Evolutionary conservation across 2,329 filamentous ascomycete species (phyloP).

Genomic region (Pseudocercospora vitis): DNA sequence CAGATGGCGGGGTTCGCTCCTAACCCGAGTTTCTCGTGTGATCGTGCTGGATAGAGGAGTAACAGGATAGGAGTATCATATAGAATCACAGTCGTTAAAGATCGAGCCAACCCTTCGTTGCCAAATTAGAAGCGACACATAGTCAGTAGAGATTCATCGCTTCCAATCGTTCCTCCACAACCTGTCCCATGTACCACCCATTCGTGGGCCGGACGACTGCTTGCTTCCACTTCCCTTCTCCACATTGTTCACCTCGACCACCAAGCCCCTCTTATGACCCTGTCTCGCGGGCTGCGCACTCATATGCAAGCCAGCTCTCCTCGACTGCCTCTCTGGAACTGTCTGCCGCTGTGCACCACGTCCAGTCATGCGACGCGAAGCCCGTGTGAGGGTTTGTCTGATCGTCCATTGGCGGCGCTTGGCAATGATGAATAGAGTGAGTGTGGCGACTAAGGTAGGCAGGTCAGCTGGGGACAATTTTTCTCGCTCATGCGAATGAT

Average conservation of each 20-base stretch:
- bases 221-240: constrained; percentile 34
- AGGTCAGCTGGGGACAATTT: background rate
- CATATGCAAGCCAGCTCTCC: constrained; percentile 29
- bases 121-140: too few relatives aligned
- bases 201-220: constrained; percentile 12
- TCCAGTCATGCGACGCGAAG: constrained; percentile 51
- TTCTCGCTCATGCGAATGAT: background rate
- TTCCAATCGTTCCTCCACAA: constrained; percentile 34
- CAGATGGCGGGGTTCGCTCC: too few relatives aligned
- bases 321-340: constrained; percentile 21
- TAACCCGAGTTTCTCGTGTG: too few relatives aligned
- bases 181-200: constrained; percentile 25
- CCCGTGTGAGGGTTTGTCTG: constrained; percentile 68
- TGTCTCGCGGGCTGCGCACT: constrained; percentile 15
- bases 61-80: too few relatives aligned
- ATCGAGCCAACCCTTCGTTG: too few relatives aligned
- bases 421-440: constrained; percentile 72
- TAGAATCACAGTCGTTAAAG: too few relatives aligned
- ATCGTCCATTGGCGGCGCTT: constrained; percentile 85
- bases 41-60: too few relatives aligned
- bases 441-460: constrained; percentile 58
- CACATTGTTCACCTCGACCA: constrained; percentile 42
- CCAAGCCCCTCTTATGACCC: constrained; percentile 31
- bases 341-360: constrained; percentile 32
- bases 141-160: too few relatives aligned